Evolutionary conservation across 192 early-diverging fungal genomes (phyloP), one percentile per base, ranked within the genome.

Genomic region (Kappamyces sp.): DNA sequence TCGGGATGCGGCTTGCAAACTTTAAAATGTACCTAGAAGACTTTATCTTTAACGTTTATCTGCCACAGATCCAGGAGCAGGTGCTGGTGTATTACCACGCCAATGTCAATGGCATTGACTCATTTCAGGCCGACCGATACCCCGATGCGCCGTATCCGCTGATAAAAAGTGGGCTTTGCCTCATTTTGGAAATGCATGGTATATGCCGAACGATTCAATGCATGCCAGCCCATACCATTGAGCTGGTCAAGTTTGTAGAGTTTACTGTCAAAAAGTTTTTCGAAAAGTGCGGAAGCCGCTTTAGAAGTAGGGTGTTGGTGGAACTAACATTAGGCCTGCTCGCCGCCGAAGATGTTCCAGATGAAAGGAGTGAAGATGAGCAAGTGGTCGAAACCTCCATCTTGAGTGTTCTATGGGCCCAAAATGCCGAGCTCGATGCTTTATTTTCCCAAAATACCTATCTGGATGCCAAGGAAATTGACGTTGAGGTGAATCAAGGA

Each of bases 21-120:
- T 88, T 89, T 53, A 68, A 71, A 45, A 71, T 55, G 12, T 90
- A 87, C 70, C 53, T 90, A 42, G 79, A 90, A 45, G 88, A 89
- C 39, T 89, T 90, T 73, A 79, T 91, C 45, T 54, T 80, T 65
- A 85, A 85, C 73, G 71, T 89, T 22, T 94, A 90, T 50, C 58
- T 96, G 59, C 88, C 90, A 6, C 83, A 86, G 50, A 85, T 91
- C 49, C 89, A 94, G 60, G 80, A 90, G n/a, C 80, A 86, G 41
- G 85, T 90, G 0, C 70, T 90, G 70, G 80, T 84, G 35, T 79
- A 86, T 57, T 83, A 86, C 53, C 77, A 86, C 35, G 59, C 73
- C 35, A 73, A 80, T 38, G 84, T 87, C 33, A 76, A 73, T 59
- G 87, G 88, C 67, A 59, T 76, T 47, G 77, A 79, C 49, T 67